A percentile compares a stretch with the other conserved stretches of the same genome.
These are phyloP conservation scores for Dioszegia crocea DNA, from an alignment of 768 basidiomycete species.

Conservation along the genomic window DNA sequence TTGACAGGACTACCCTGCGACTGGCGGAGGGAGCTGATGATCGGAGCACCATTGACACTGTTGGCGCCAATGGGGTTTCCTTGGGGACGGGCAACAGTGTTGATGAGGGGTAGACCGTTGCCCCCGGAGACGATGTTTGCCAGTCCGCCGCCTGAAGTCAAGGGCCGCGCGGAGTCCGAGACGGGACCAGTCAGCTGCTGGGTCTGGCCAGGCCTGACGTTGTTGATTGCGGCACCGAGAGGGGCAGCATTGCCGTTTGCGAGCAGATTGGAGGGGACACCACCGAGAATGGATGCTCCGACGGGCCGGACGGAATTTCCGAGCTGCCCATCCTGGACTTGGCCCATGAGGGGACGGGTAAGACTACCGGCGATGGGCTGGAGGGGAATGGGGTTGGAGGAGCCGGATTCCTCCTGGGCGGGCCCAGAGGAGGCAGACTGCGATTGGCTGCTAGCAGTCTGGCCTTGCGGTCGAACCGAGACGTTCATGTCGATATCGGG, in stretches of 20 bases:
- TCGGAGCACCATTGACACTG: not conserved
- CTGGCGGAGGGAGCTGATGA: not conserved
- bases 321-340: no score
- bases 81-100: not conserved
- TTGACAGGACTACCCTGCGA: not conserved
- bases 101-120: not conserved
- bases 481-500: not conserved
- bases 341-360: not conserved
- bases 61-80: not conserved
- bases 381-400: not conserved
- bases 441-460: not conserved
- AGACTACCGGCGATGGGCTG: not conserved
- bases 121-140: slow-evolving; percentile 1
- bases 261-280: not conserved
- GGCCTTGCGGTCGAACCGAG: not conserved
- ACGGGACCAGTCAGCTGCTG: not conserved
- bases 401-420: not conserved
- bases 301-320: not conserved
- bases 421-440: not conserved
- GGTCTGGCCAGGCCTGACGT: no score
- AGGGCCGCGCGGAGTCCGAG: not conserved
- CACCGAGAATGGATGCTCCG: not conserved
- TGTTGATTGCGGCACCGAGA: no score
- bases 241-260: no score
- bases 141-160: not conserved